Conservation (phyloP, 2,329 filamentous ascomycete species). For the Boeremia lycopersici region DNA sequence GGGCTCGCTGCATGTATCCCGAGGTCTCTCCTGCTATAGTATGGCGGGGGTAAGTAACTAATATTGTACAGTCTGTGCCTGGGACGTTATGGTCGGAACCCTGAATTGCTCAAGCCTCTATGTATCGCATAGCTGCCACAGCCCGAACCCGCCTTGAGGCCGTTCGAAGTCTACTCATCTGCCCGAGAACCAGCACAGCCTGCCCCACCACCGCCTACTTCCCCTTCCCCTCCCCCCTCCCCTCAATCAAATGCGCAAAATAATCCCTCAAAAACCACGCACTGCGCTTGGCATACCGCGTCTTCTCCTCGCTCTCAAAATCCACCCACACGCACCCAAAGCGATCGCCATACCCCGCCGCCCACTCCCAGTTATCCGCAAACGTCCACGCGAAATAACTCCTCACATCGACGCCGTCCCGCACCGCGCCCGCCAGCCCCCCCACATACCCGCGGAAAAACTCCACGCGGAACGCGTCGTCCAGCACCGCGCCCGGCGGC, state of each 20-base stretch:
- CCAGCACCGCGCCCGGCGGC: too few relatives aligned
- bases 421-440: slow-evolving; percentile 47
- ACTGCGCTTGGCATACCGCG: slow-evolving; percentile 45
- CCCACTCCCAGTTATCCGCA: slow-evolving; percentile 54
- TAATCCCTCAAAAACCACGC: slow-evolving; percentile 20
- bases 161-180: too few relatives aligned
- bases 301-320: slow-evolving; percentile 46
- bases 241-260: slow-evolving; percentile 6
- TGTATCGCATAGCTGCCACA: too few relatives aligned
- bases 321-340: slow-evolving; percentile 53
- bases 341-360: slow-evolving; percentile 49
- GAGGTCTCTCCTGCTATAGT: too few relatives aligned
- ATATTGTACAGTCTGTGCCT: too few relatives aligned
- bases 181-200: too few relatives aligned
- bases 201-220: too few relatives aligned
- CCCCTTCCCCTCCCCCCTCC: neutral
- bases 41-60: too few relatives aligned
- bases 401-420: slow-evolving; percentile 48
- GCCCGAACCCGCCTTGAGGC: too few relatives aligned
- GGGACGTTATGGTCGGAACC: too few relatives aligned
- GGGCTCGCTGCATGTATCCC: too few relatives aligned
- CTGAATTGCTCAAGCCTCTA: too few relatives aligned
- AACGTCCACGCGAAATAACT: slow-evolving; percentile 54
- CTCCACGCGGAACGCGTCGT: slow-evolving; percentile 49
- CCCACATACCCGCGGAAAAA: slow-evolving; percentile 50